Evolutionary conservation across 1,284 basidiomycete species (phyloP).

Genomic region (Moesziomyces sp.): DNA sequence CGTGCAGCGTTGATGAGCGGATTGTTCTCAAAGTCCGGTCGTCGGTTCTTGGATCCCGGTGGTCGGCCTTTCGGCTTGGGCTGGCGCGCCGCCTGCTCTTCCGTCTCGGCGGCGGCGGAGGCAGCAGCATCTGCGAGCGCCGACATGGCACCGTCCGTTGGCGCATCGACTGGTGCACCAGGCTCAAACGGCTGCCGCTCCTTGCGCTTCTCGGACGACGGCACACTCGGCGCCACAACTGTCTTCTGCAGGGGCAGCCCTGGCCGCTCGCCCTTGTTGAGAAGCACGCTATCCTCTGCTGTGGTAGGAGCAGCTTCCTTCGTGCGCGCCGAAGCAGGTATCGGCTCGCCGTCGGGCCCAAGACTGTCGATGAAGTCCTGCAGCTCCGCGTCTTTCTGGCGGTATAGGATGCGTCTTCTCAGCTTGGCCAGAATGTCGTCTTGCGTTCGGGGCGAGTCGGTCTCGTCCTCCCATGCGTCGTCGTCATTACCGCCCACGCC

Average conservation of each 20-base stretch:
- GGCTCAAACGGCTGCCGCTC: constrained; percentile 42
- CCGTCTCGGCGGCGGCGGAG: constrained; percentile 20
- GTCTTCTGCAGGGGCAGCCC: constrained; percentile 11
- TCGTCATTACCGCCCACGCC: constrained; percentile 21
- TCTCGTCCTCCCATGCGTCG: constrained; percentile 26
- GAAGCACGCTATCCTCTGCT: background rate
- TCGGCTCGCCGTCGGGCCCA: constrained; percentile 19
- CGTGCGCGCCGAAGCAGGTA: background rate
- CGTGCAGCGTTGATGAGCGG: constrained; percentile 19
- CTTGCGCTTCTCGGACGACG: constrained; percentile 44
- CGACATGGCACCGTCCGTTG: constrained; percentile 26
- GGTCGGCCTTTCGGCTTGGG: constrained; percentile 35
- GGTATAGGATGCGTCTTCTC: constrained; percentile 38
- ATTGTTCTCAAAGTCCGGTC: constrained; percentile 44
- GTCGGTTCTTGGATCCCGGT: constrained; percentile 32
- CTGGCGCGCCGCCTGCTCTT: constrained; percentile 16
- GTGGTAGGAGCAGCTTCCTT: too few species aligned
- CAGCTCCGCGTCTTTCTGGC: constrained; percentile 42
- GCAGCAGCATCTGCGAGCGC: constrained; percentile 27
- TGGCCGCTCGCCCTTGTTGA: constrained; percentile 23
- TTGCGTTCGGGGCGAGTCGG: constrained; percentile 21
- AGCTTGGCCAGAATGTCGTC: constrained; percentile 41
- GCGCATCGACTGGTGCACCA: background rate
- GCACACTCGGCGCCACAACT: background rate
- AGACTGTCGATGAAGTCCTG: constrained; percentile 39